Percentiles rank a stretch among this genome's conserved stretches.
Evolutionary conservation across 208 protist species (phyloP).

Genomic region (Strigomonas galati): DNA sequence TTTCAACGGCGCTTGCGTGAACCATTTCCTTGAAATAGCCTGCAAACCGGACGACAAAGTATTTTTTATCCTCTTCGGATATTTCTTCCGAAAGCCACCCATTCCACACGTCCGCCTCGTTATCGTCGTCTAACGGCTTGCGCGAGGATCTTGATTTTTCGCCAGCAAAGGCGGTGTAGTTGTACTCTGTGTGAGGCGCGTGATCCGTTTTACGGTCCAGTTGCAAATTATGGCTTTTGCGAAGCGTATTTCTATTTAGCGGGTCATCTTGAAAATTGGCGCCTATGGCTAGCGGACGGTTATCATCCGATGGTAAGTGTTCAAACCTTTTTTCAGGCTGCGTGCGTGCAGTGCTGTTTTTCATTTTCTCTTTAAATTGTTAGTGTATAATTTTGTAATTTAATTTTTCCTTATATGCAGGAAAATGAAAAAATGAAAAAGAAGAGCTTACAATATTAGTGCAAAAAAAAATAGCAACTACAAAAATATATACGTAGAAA

Average conservation of each 20-base stretch:
- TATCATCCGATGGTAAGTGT: constrained; percentile 60
- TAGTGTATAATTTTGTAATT: constrained; percentile 9
- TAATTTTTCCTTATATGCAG: constrained; percentile 9
- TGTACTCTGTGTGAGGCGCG: constrained; percentile 81
- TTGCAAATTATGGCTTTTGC: constrained; percentile 81
- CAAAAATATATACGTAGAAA: not conserved
- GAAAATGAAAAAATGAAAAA: constrained; percentile 5
- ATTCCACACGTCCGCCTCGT: constrained; percentile 46
- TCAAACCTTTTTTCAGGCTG: constrained; percentile 58
- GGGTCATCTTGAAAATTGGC: constrained; percentile 91
- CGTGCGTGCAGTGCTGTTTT: constrained; percentile 64
- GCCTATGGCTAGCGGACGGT: constrained; percentile 75
- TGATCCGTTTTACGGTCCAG: constrained; percentile 49
- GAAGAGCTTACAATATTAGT: not conserved
- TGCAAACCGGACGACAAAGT: constrained; percentile 76
- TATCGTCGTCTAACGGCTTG: not conserved
- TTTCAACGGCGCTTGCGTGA: constrained; percentile 49
- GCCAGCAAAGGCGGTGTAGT: constrained; percentile 41
- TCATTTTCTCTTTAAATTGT: constrained; percentile 12
- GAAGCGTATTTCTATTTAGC: constrained; percentile 65
- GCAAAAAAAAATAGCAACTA: constrained; percentile 15
- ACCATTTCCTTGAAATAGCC: constrained; percentile 78
- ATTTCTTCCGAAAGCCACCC: constrained; percentile 74
- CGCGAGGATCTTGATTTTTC: not conserved
- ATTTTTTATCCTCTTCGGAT: constrained; percentile 48